phyloP scores from a whole-genome alignment of 768 basidiomycete species.

The Russula compacta region DNA sequence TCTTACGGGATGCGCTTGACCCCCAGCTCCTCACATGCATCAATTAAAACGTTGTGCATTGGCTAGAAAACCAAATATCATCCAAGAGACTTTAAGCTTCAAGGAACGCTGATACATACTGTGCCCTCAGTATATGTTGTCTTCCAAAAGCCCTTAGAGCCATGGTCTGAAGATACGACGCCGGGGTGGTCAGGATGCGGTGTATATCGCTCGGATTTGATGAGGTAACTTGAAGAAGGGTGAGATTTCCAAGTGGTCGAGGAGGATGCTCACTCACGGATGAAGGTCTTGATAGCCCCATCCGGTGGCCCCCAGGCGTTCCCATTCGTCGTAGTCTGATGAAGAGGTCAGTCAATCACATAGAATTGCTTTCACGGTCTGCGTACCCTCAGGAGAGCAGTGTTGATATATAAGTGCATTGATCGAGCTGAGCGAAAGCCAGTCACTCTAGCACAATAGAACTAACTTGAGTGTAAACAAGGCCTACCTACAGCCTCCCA shows the following conservation, averaged over 20 bases:
- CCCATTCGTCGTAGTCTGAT: constrained; percentile 21
- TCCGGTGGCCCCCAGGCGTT: constrained; percentile 19
- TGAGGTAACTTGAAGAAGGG: constrained; percentile 9
- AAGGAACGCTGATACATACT: not conserved
- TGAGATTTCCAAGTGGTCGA: not conserved
- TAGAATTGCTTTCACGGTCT: not conserved
- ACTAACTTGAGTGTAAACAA: not conserved
- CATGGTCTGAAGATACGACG: constrained; percentile 9
- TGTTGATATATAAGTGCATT: constrained; percentile 17
- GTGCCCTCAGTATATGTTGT: not conserved
- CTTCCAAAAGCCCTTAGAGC: constrained; percentile 13
- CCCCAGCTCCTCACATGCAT: constrained; percentile 14
- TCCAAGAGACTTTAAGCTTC: not conserved
- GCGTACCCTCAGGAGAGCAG: constrained; percentile 14
- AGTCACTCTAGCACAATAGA: not conserved
- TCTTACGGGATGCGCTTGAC: constrained; percentile 10
- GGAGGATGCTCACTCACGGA: constrained; percentile 7
- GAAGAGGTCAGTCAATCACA: not conserved
- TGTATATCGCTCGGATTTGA: constrained; percentile 14
- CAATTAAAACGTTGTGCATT: constrained; percentile 7
- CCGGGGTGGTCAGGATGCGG: constrained; percentile 1
- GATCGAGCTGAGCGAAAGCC: constrained; percentile 2
- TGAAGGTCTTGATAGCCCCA: constrained; percentile 21
- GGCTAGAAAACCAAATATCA: not conserved
- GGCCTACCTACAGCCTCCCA: constrained; percentile 13